Evolutionary conservation across 495 filamentous ascomycete genomes (phyloP).

Genomic region (Beverwykella pulmonaria): DNA sequence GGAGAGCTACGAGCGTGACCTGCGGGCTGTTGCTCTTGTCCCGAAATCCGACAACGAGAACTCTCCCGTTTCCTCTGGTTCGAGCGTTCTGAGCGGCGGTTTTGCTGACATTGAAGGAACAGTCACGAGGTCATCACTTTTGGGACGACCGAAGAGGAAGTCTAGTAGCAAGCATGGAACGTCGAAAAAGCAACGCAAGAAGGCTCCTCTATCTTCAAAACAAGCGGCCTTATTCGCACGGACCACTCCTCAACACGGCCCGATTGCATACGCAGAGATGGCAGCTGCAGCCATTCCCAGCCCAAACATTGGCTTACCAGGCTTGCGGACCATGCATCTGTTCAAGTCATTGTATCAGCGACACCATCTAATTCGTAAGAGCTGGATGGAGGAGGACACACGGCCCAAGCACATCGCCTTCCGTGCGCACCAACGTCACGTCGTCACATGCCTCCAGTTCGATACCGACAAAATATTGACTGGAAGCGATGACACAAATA

Average conservation of each 20-base stretch:
- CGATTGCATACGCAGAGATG: conserved; percentile 80
- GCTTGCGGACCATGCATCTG: conserved; percentile 79
- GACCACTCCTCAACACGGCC: conserved; percentile 60
- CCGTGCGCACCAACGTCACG: conserved; percentile 90
- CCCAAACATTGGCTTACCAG: conserved; percentile 75
- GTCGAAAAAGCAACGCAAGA: conserved; percentile 53
- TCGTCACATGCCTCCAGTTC: conserved; percentile 97
- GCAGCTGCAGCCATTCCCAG: conserved; percentile 80
- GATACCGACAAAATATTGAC: conserved; percentile 98
- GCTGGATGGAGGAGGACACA: conserved; percentile 83
- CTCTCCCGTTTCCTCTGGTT: conserved; percentile 25
- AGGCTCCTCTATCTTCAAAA: conserved; percentile 43
- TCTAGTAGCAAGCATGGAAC: conserved; percentile 51
- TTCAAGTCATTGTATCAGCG: conserved; percentile 96
- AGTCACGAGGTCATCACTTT: conserved; percentile 36
- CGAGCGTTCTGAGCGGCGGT: conserved; percentile 3
- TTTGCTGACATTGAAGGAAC: conserved; percentile 25
- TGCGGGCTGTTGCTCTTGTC: conserved; percentile 49
- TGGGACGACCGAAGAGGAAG: conserved; percentile 58
- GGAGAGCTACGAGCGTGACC: conserved; percentile 77
- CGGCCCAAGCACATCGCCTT: conserved; percentile 95
- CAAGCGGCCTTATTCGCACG: conserved; percentile 52
- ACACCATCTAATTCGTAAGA: conserved; percentile 82
- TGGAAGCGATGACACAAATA: conserved; percentile 95
- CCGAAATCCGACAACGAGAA: conserved; percentile 27